Evolutionary conservation across 306 rosid genomes (phyloP).

Genomic region (Fragaria iinumae): DNA sequence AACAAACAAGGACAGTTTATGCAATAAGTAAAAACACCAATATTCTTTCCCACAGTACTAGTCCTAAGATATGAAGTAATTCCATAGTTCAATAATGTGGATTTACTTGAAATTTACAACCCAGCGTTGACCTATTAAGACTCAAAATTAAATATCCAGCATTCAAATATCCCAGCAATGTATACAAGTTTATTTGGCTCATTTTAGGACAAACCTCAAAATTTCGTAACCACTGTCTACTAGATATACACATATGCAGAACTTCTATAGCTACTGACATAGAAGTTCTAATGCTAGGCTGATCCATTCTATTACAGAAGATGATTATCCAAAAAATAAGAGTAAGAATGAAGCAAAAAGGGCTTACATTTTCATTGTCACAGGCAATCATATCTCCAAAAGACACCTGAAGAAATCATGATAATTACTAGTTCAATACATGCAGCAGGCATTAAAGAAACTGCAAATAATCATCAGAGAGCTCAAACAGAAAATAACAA

Average conservation of each 20-base stretch:
- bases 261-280: not conserved
- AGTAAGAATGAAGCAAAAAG: constrained; percentile 9
- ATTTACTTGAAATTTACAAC: not conserved
- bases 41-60: not conserved
- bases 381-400: constrained; percentile 97
- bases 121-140: not conserved
- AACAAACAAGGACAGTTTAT: not conserved
- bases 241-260: no score
- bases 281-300: not conserved
- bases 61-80: not conserved
- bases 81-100: not conserved
- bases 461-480: constrained; percentile 15
- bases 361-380: constrained; percentile 92
- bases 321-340: not conserved
- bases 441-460: constrained; percentile 13
- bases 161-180: not conserved
- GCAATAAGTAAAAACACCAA: not conserved
- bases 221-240: not conserved
- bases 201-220: not conserved
- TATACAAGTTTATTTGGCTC: not conserved
- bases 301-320: not conserved
- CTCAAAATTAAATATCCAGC: not conserved
- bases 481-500: constrained; percentile 9
- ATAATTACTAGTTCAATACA: constrained; percentile 30
- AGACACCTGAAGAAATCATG: constrained; percentile 63